Evolutionary conservation across 257 asterid genomes (phyloP).

Genomic region (Plantago elongata): DNA sequence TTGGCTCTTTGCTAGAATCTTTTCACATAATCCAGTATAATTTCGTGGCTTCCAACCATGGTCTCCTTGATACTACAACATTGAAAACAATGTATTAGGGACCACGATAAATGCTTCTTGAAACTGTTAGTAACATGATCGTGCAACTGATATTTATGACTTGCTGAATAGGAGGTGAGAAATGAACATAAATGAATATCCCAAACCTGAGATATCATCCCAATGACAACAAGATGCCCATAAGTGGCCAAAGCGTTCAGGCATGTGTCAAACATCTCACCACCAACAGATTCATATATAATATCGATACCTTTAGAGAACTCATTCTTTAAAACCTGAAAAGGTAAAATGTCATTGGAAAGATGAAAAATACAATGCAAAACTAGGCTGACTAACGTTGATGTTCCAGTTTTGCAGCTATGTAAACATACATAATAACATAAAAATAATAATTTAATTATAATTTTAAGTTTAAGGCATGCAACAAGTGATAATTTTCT

Average conservation of each 20-base stretch:
- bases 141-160: conserved; percentile 12
- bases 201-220: conserved; percentile 91
- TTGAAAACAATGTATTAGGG: conserved; percentile 13
- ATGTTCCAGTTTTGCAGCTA: neutral
- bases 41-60: conserved; percentile 81
- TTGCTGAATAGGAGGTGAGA: conserved; percentile 3
- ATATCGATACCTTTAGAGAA: conserved; percentile 89
- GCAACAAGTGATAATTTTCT: no score
- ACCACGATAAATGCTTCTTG: conserved; percentile 11
- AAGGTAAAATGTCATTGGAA: conserved; percentile 1
- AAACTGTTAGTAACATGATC: conserved; percentile 6
- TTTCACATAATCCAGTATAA: conserved; percentile 82
- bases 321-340: conserved; percentile 75
- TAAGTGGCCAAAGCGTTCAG: conserved; percentile 78
- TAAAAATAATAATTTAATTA: no score
- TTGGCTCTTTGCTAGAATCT: conserved; percentile 88
- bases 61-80: conserved; percentile 89
- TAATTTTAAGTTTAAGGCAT: no score
- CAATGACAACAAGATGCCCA: conserved; percentile 89
- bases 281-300: conserved; percentile 92
- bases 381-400: neutral
- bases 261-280: conserved; percentile 84
- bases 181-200: conserved; percentile 7
- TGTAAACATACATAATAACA: no score
- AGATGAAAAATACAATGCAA: neutral